Evolutionary conservation across 176 grass and related monocot genomes (phyloP), one percentile per base, ranked within the genome.

Genomic region (Oryza australiensis): DNA sequence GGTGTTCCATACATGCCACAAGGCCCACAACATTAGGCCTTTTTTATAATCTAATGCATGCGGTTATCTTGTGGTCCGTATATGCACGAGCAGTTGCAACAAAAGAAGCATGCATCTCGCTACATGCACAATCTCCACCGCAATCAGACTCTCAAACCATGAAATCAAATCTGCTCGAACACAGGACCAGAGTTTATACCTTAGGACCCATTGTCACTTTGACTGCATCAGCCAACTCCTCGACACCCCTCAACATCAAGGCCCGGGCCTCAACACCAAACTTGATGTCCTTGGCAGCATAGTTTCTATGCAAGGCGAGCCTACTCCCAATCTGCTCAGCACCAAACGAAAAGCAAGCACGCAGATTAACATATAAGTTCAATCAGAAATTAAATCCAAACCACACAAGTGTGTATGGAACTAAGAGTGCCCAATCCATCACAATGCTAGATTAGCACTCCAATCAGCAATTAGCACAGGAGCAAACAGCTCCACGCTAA

Each of bases 161-260:
- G 35, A 37, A 37, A 8, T 35, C 45, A 68, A 4, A 46, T 62
- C 9, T 37, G 46, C 46, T 43, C 10, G 27, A 29, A 27, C 3
- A 10, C 8, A 64, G 45, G 23, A 26, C 24, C 7, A 53, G 33
- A 16, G 9, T 18, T 18, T 26, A 85, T 86, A 98, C 95, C 90
- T 98, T 98, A 23, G 95, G 95, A 67, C 92, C 92, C 92, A 98
- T 98, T 8, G 95, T 98, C 64, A 98, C 82, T 80, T 91, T 94
- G 1, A 98, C 95, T 1, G 92, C 90, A 88, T 98, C 95, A 64
- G 92, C 95, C 77, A 98, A 69, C 49, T 98, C 95, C 38, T 94
- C 95, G 20, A 98, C 90, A 12, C 95, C 95, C 79, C 83, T 93
- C 45, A 94, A 85, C 95, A 98, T 98, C 84, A 89, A 72, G n/a